Evolutionary conservation across 2,329 filamentous ascomycete genomes (phyloP).

Genomic region (Reticulascus tulasneorum): DNA sequence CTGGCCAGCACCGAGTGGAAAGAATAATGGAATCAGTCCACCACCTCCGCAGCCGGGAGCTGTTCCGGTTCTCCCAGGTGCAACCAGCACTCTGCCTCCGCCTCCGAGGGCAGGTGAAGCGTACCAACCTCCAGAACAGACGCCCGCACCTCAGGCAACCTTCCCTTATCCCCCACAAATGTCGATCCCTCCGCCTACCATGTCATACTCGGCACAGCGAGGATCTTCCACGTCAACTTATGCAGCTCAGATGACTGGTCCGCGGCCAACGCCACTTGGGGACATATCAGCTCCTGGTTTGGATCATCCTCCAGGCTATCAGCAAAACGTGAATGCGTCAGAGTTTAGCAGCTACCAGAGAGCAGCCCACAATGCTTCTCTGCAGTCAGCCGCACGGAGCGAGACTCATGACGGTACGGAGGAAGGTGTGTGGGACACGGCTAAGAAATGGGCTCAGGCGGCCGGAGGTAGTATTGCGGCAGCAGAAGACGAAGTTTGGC

Average conservation of each 20-base stretch:
- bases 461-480: conserved; percentile 55
- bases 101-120: conserved; percentile 49
- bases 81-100: conserved; percentile 36
- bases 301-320: conserved; percentile 51
- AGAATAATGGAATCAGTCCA: conserved; percentile 31
- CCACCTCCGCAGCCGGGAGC: conserved; percentile 56
- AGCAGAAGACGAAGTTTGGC: conserved; percentile 60
- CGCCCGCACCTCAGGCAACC: conserved; percentile 25
- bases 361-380: conserved; percentile 32
- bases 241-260: conserved; percentile 20
- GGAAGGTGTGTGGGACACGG: conserved; percentile 50
- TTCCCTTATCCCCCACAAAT: conserved; percentile 44
- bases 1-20: conserved; percentile 40
- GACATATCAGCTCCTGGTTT: conserved; percentile 24
- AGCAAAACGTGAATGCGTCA: conserved; percentile 51
- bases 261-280: conserved; percentile 20
- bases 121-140: conserved; percentile 29
- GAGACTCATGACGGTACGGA: conserved; percentile 23
- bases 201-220: conserved; percentile 36
- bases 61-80: conserved; percentile 38
- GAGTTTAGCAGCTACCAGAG: conserved; percentile 46
- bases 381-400: conserved; percentile 23
- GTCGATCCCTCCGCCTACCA: conserved; percentile 44
- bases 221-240: conserved; percentile 41
- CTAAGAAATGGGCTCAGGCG: conserved; percentile 53